Evolutionary conservation across 192 early-diverging fungal species (phyloP), one percentile per base, ranked within the genome.

Genomic region (Funneliformis geosporum): DNA sequence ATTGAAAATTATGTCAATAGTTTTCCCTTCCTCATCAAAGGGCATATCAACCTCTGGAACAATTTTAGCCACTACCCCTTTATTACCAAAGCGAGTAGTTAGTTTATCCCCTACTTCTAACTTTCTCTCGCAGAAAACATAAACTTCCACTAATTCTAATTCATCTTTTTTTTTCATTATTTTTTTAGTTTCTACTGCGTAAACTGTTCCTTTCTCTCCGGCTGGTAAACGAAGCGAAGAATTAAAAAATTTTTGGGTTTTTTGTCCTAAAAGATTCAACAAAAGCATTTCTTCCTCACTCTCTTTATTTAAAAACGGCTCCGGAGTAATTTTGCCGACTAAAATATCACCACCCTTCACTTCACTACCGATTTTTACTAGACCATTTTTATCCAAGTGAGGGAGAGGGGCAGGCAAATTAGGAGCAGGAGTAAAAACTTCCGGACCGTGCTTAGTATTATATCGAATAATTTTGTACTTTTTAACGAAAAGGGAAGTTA

Each of bases 61-160:
- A n/a, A 73, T 73, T 55, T 73, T 73, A 1, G 71, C 71, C 1
- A 73, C 71, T 16, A 73, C 71, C 4, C 71, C 71, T 40, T 73
- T 73, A 73, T 73, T 73, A 55, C 71, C 71, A 73, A 73, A 73
- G 27, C 71, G 71, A 23, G 71, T 73, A 43, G 71, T 73, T 73
- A 73, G 55, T 73, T 73, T 73, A 9, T 73, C 71, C 0, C 71
- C 71, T 4, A 55, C 23, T 46, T 73, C 71, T 0, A 73, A 55
- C 55, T 73, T 73, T 73, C 71, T 44, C 55, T 43, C 27, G 5
- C 55, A 46, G 5, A 43, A 10, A 1, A 73, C n/a, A 23, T 27
- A 73, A 73, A 73, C 21, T 73, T 73, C 71, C 23, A 73, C 71
- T 23, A 73, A 43, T 46, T 73, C 71, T 55, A 73, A 55, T 6